phyloP scores from a whole-genome alignment of 1,284 basidiomycete species.

The Apiotrichum domesticum region DNA sequence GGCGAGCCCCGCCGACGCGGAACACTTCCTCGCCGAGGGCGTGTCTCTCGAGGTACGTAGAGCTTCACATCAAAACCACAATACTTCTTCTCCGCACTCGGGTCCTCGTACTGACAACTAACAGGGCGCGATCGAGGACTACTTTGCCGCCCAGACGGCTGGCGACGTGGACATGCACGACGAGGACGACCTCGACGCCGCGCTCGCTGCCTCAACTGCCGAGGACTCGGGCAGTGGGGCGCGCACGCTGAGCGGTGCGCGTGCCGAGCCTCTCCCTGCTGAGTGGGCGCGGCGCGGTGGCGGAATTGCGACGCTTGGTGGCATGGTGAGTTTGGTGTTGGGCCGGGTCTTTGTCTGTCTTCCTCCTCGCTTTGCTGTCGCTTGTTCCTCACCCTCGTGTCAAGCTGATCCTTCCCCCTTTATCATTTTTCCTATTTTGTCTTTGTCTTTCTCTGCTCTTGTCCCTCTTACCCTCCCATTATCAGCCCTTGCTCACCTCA shows the following conservation, averaged over 20 bases:
- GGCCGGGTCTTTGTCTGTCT: neutral
- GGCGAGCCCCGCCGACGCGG: slow-evolving; percentile 34
- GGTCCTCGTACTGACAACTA: neutral
- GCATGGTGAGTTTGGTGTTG: slow-evolving; percentile 11
- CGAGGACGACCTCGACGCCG: slow-evolving; percentile 20
- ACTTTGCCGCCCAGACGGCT: slow-evolving; percentile 37
- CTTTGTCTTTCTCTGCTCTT: neutral
- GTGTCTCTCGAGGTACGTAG: slow-evolving; percentile 39
- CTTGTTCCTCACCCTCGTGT: no score
- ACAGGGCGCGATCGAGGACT: slow-evolving; percentile 44
- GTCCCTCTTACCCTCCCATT: neutral
- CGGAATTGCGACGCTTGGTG: slow-evolving; percentile 24
- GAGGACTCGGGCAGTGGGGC: slow-evolving; percentile 16
- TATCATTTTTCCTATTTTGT: no score
- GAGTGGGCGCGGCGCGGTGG: slow-evolving; percentile 35
- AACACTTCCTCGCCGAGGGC: slow-evolving; percentile 37
- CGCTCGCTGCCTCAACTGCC: slow-evolving; percentile 7
- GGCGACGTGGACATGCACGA: slow-evolving; percentile 23
- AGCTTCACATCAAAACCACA: no score
- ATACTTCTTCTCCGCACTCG: neutral
- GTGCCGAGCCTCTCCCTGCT: slow-evolving; percentile 30
- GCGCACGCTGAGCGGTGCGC: slow-evolving; percentile 29
- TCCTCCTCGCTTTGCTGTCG: no score
- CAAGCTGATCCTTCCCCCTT: no score
- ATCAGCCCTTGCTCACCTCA: slow-evolving; percentile 1